Conservation (phyloP, 2,329 filamentous ascomycete genomes). For the Aspergillaceae sp. region DNA sequence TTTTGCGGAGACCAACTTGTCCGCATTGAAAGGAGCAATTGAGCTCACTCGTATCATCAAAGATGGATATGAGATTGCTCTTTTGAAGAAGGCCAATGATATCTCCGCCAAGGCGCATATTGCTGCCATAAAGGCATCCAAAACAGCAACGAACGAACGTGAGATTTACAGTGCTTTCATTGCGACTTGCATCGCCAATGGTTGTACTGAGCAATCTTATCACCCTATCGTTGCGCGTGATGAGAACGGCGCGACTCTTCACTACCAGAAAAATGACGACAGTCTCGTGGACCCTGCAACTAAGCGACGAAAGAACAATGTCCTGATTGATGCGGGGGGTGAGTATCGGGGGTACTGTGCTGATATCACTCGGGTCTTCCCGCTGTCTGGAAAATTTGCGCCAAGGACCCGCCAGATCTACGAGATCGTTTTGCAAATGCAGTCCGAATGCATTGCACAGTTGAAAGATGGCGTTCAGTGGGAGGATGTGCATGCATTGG, state of each 20-base stretch:
- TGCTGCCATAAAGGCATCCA: conserved; percentile 58
- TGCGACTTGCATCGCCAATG: conserved; percentile 60
- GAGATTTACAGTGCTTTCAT: conserved; percentile 75
- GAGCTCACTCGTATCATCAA: conserved; percentile 75
- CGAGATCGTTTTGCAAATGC: conserved; percentile 71
- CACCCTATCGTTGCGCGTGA: conserved; percentile 81
- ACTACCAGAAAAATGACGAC: conserved; percentile 76
- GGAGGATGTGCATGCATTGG: conserved; percentile 63
- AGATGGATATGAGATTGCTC: conserved; percentile 71
- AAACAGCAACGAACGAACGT: conserved; percentile 62
- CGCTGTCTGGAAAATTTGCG: conserved; percentile 62
- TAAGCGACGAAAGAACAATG: conserved; percentile 49
- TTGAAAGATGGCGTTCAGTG: conserved; percentile 63
- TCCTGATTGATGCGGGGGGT: conserved; percentile 80
- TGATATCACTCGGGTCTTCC: conserved; percentile 83
- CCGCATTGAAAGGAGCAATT: conserved; percentile 59
- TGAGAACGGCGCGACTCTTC: conserved; percentile 71
- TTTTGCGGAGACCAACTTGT: conserved; percentile 57
- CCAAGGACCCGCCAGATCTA: conserved; percentile 65
- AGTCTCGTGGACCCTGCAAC: conserved; percentile 48
- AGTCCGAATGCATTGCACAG: conserved; percentile 60
- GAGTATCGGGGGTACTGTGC: conserved; percentile 81
- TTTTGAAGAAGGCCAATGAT: conserved; percentile 71
- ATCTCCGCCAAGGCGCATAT: conserved; percentile 72
- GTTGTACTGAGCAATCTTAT: conserved; percentile 74